phyloP scores from a whole-genome alignment of 2,329 filamentous ascomycete species.

The Ceratocystis cubensis region DNA sequence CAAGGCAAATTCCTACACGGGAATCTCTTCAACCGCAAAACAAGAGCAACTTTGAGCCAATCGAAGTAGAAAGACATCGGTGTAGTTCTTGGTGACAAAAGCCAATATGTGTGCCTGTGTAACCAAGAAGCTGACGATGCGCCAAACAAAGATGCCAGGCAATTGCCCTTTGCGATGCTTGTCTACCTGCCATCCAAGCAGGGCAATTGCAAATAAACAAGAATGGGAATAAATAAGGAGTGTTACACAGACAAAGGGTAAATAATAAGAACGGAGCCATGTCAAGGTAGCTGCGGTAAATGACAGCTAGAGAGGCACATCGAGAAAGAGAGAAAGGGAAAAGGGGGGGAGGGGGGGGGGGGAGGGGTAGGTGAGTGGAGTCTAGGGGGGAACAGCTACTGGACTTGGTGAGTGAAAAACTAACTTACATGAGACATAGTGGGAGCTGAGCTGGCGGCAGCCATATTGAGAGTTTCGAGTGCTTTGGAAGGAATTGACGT shows the following conservation, averaged over 20 bases:
- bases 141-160: not conserved
- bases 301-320: not conserved
- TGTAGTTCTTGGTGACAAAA: not conserved
- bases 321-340: not conserved
- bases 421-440: constrained; percentile 1
- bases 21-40: not conserved
- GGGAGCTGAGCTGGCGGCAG: not conserved
- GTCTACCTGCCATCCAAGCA: not conserved
- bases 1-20: not conserved
- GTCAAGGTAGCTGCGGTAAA: not conserved
- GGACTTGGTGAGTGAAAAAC: not conserved
- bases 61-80: not conserved
- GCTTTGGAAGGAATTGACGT: not conserved
- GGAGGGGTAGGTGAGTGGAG: too few species aligned
- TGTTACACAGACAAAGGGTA: not conserved
- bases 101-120: not conserved
- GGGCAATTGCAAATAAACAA: constrained; percentile 3
- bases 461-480: not conserved
- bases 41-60: not conserved
- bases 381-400: not conserved
- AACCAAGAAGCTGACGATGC: not conserved
- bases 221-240: not conserved
- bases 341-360: too few species aligned
- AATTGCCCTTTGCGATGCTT: not conserved
- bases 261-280: not conserved